A percentile compares a stretch with the other conserved stretches of the same genome.
phyloP scores from a whole-genome alignment of 2,329 filamentous ascomycete species.

The Fusarium sambucinum region DNA sequence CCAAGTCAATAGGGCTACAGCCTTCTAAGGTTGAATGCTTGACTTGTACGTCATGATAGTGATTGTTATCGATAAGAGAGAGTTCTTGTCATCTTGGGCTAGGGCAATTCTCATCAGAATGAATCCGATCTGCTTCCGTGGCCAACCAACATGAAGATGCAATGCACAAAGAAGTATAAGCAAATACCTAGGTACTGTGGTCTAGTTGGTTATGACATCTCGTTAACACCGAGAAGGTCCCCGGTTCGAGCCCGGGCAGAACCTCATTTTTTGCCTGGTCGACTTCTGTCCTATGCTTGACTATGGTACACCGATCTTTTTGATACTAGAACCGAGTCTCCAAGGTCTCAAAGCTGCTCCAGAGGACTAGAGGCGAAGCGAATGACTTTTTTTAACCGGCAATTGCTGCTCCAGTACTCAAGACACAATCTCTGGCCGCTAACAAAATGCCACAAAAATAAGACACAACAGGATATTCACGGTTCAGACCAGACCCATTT shows the following conservation, averaged over 20 bases:
- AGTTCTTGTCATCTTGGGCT: not conserved
- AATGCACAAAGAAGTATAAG: not conserved
- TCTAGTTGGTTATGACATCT: slow-evolving; percentile 39
- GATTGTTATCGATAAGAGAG: not conserved
- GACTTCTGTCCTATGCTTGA: too few species aligned
- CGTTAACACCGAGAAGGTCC: slow-evolving; percentile 38
- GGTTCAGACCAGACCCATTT: slow-evolving; percentile 1
- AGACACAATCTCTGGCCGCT: not conserved
- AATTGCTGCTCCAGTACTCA: not conserved
- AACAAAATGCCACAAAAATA: not conserved
- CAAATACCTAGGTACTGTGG: slow-evolving; percentile 3
- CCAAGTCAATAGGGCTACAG: not conserved
- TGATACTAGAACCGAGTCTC: too few species aligned
- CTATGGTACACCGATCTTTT: too few species aligned
- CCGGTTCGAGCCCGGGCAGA: slow-evolving; percentile 34
- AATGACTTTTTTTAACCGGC: not conserved
- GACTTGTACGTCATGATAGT: not conserved
- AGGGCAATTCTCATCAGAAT: not conserved
- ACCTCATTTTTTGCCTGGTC: slow-evolving; percentile 10
- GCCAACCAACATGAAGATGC: not conserved
- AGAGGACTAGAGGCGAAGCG: too few species aligned
- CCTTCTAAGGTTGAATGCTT: too few species aligned
- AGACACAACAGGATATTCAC: not conserved
- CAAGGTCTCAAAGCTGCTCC: too few species aligned
- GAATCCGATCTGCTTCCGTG: not conserved